A percentile compares a stretch with the other conserved stretches of the same genome.
These are phyloP conservation scores for Amanita muscaria DNA, from an alignment of 768 basidiomycete genomes.

Conservation along the genomic window DNA sequence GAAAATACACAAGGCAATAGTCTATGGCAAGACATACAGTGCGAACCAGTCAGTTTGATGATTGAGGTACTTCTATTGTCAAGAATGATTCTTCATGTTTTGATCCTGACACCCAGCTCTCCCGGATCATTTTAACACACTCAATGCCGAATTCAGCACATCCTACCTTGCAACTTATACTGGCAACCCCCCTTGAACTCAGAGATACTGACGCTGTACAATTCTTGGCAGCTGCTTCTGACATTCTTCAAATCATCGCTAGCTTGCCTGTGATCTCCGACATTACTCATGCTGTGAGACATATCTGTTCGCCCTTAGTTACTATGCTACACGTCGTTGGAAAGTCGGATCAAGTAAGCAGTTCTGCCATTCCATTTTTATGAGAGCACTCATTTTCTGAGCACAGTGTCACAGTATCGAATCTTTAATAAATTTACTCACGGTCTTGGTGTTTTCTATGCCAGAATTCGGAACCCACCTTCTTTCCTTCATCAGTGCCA, in stretches of 20 bases:
- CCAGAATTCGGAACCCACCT: slow-evolving; percentile 37
- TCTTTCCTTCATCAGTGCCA: slow-evolving; percentile 21
- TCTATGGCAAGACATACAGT: slow-evolving; percentile 20
- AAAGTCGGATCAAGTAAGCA: slow-evolving; percentile 32
- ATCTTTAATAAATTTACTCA: slow-evolving; percentile 46
- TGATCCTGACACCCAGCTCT: slow-evolving; percentile 33
- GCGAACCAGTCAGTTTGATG: slow-evolving; percentile 39
- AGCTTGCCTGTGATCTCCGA: slow-evolving; percentile 23
- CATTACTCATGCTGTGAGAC: slow-evolving; percentile 21
- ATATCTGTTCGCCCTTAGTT: slow-evolving; percentile 28
- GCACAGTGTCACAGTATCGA: slow-evolving; percentile 36
- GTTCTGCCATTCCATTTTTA: background rate
- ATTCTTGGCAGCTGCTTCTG: slow-evolving; percentile 36
- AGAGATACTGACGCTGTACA: slow-evolving; percentile 5
- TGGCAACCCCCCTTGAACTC: slow-evolving; percentile 18
- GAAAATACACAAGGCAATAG: slow-evolving; percentile 17
- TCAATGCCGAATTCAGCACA: slow-evolving; percentile 26
- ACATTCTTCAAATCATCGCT: slow-evolving; percentile 39
- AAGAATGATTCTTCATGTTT: slow-evolving; percentile 6
- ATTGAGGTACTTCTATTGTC: slow-evolving; percentile 35
- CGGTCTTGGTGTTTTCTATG: slow-evolving; percentile 35
- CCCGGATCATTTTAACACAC: slow-evolving; percentile 54
- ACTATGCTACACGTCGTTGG: slow-evolving; percentile 31
- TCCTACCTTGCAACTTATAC: slow-evolving; percentile 45
- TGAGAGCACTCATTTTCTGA: slow-evolving; percentile 9